A percentile compares a stretch with the other conserved stretches of the same genome.
Evolutionary conservation across 1,139 yeast genomes (phyloP).

Genomic region (Magnusiomyces paraingens): DNA sequence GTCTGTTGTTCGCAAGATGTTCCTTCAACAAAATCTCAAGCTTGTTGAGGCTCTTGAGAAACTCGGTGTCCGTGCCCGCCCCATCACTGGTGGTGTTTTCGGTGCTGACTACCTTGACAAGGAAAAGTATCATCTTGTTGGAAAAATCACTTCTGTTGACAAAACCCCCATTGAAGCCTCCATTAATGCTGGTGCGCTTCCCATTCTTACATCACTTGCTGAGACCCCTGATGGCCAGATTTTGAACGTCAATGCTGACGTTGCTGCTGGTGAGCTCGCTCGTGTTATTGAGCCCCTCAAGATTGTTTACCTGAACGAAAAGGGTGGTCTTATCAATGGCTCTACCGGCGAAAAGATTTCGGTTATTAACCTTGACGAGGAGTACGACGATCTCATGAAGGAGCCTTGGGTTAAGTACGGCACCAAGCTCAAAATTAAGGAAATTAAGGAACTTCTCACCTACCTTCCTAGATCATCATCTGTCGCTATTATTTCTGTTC

Average conservation of each 20-base stretch:
- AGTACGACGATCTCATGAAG: slow-evolving; percentile 81
- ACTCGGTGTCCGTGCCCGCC: slow-evolving; percentile 97
- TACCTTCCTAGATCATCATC: slow-evolving; percentile 95
- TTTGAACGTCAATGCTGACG: slow-evolving; percentile 95
- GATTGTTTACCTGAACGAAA: slow-evolving; percentile 91
- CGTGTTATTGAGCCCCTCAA: slow-evolving; percentile 94
- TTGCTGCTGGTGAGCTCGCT: slow-evolving; percentile 97
- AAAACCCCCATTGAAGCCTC: slow-evolving; percentile 92
- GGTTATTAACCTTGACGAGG: slow-evolving; percentile 90
- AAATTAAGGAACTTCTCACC: slow-evolving; percentile 88
- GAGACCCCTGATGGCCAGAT: slow-evolving; percentile 96
- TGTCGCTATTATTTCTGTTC: slow-evolving; percentile 92
- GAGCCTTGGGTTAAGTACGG: slow-evolving; percentile 99
- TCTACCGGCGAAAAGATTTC: slow-evolving; percentile 85
- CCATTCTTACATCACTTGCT: slow-evolving; percentile 91
- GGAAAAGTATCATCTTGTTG: slow-evolving; percentile 88
- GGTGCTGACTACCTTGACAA: slow-evolving; percentile 87
- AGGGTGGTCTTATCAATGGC: slow-evolving; percentile 95
- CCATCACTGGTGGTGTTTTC: slow-evolving; percentile 97
- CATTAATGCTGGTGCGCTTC: slow-evolving; percentile 92
- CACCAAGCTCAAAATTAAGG: slow-evolving; percentile 91
- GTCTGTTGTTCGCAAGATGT: slow-evolving; percentile 93
- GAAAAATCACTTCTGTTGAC: slow-evolving; percentile 78
- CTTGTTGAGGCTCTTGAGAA: slow-evolving; percentile 93
- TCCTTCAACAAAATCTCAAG: slow-evolving; percentile 88